phyloP scores from a whole-genome alignment of 257 asterid genomes.

The Prunella vulgaris region DNA sequence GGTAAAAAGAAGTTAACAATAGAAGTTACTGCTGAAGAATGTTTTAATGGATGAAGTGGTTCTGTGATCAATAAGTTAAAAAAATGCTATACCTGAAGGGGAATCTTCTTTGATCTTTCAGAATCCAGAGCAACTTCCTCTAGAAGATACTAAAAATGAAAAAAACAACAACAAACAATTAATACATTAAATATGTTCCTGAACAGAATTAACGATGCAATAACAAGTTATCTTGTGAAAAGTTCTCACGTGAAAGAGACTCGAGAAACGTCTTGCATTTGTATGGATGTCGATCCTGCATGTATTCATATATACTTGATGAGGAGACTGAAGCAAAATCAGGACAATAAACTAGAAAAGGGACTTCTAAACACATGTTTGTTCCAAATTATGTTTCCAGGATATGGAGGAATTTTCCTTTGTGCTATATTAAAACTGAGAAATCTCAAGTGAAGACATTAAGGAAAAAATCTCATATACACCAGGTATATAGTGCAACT shows the following conservation, averaged over 20 bases:
- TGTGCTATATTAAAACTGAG: too few relatives aligned
- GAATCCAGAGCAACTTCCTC: slow-evolving; percentile 73
- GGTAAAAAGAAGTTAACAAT: slow-evolving; percentile 17
- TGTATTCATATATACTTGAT: slow-evolving; percentile 13
- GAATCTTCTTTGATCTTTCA: slow-evolving; percentile 59
- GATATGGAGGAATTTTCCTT: background rate
- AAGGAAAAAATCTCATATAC: too few relatives aligned
- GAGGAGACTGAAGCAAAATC: background rate
- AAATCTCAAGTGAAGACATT: too few relatives aligned
- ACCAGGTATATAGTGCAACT: too few relatives aligned
- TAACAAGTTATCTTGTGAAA: background rate
- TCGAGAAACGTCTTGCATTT: slow-evolving; percentile 63
- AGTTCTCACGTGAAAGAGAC: slow-evolving; percentile 58
- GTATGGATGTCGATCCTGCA: slow-evolving; percentile 91
- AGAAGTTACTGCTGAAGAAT: slow-evolving; percentile 2
- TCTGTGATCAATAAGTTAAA: slow-evolving; percentile 1
- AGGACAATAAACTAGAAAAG: background rate
- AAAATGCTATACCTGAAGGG: slow-evolving; percentile 53
- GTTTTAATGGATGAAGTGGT: background rate
- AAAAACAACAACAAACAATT: background rate
- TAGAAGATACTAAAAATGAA: slow-evolving; percentile 56
- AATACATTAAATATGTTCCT: background rate
- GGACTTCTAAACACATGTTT: background rate
- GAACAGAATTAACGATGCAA: background rate
- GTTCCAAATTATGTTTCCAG: background rate